Conservation (phyloP, 805 yeast species). For the Kluyveromyces aestuarii region DNA sequence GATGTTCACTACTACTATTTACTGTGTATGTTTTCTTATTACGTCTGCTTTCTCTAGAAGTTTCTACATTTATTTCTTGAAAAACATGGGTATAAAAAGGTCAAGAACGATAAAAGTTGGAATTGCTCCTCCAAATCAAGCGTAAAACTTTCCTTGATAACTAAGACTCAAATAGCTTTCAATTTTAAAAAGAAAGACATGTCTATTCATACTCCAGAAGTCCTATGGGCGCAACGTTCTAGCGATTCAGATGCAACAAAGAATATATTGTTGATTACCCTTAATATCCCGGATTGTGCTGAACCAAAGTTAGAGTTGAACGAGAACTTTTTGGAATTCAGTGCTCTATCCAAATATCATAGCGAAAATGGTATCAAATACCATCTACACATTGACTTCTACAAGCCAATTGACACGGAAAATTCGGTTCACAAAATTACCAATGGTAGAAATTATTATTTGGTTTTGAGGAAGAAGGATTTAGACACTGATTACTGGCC, state of each 20-base stretch:
- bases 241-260: slow-evolving; percentile 59
- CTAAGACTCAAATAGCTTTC: too few relatives aligned
- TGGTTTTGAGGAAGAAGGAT: slow-evolving; percentile 62
- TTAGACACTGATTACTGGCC: slow-evolving; percentile 85
- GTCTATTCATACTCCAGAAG: slow-evolving; percentile 35
- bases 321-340: slow-evolving; percentile 42
- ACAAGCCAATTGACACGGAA: slow-evolving; percentile 60
- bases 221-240: slow-evolving; percentile 96
- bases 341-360: slow-evolving; percentile 33
- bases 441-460: slow-evolving; percentile 47
- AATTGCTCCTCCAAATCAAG: too few relatives aligned
- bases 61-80: not conserved
- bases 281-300: slow-evolving; percentile 62
- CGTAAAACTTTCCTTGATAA: too few relatives aligned
- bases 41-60: not conserved
- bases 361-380: slow-evolving; percentile 38
- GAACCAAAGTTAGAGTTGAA: slow-evolving; percentile 56
- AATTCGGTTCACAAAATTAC: slow-evolving; percentile 44
- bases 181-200: not conserved
- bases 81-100: not conserved
- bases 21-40: not conserved
- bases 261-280: slow-evolving; percentile 67
- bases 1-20: too few relatives aligned
- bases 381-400: slow-evolving; percentile 65
- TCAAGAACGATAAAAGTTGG: too few relatives aligned